Evolutionary conservation across 306 rosid genomes (phyloP).

Genomic region (Inga oerstediana): DNA sequence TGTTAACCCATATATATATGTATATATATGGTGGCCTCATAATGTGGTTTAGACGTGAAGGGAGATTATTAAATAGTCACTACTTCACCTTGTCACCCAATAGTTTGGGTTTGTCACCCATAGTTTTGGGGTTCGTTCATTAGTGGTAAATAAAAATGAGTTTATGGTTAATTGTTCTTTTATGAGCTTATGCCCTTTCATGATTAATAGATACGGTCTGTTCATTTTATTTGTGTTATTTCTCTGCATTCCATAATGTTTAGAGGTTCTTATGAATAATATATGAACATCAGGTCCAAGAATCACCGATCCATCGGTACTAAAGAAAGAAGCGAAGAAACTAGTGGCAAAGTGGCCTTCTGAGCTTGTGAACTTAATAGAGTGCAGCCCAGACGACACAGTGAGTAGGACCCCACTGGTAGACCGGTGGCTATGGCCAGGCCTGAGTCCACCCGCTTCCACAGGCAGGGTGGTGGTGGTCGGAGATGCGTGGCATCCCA

Average conservation of each 20-base stretch:
- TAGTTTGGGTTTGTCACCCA: background rate
- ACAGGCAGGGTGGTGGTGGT: conserved; percentile 74
- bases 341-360: conserved; percentile 67
- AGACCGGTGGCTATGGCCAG: conserved; percentile 92
- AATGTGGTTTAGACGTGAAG: background rate
- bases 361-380: conserved; percentile 56
- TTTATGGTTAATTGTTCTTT: no score
- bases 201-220: background rate
- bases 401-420: conserved; percentile 70
- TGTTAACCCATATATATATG: no score
- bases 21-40: background rate
- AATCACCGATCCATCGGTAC: conserved; percentile 49
- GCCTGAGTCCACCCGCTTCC: conserved; percentile 63
- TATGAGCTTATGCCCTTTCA: background rate
- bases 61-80: background rate
- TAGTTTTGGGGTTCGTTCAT: background rate
- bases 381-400: conserved; percentile 66
- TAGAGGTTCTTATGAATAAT: background rate
- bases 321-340: conserved; percentile 72
- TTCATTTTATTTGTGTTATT: background rate
- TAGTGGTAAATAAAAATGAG: background rate
- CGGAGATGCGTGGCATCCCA: conserved; percentile 98
- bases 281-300: conserved; percentile 59
- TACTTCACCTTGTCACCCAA: background rate
- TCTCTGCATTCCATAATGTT: background rate